Evolutionary conservation across 345 rosid genomes (phyloP).

Genomic region (Bruguiera sexangula): DNA sequence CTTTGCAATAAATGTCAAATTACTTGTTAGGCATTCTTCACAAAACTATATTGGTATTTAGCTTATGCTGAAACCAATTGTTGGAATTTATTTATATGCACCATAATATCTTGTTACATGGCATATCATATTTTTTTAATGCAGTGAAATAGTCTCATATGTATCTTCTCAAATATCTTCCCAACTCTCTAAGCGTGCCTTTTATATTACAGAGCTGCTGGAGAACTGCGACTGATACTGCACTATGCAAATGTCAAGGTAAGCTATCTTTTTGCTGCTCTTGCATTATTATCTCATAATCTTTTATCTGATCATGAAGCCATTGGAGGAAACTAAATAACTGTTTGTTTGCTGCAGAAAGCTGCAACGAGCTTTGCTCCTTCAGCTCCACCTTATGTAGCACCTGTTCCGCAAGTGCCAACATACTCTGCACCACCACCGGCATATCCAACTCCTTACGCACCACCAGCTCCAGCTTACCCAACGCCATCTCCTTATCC

Average conservation of each 20-base stretch:
- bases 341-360: conserved; percentile 40
- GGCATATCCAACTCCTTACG: not conserved
- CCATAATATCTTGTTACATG: no score
- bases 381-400: conserved; percentile 41
- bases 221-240: conserved; percentile 67
- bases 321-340: not conserved
- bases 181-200: not conserved
- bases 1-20: no score
- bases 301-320: not conserved
- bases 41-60: no score
- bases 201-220: conserved; percentile 57
- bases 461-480: conserved; percentile 30
- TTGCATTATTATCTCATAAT: not conserved
- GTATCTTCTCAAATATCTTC: no score
- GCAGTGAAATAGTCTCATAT: no score
- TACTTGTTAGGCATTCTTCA: no score
- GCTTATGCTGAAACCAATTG: no score
- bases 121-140: no score
- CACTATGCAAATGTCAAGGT: conserved; percentile 65
- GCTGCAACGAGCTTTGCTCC: conserved; percentile 26
- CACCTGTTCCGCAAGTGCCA: conserved; percentile 10
- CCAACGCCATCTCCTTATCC: conserved; percentile 19
- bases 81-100: no score
- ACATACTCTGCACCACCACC: conserved; percentile 10
- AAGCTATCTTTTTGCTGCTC: conserved; percentile 16